phyloP scores from a whole-genome alignment of 805 yeast species.

The Maudiozyma pseudohumilis region DNA sequence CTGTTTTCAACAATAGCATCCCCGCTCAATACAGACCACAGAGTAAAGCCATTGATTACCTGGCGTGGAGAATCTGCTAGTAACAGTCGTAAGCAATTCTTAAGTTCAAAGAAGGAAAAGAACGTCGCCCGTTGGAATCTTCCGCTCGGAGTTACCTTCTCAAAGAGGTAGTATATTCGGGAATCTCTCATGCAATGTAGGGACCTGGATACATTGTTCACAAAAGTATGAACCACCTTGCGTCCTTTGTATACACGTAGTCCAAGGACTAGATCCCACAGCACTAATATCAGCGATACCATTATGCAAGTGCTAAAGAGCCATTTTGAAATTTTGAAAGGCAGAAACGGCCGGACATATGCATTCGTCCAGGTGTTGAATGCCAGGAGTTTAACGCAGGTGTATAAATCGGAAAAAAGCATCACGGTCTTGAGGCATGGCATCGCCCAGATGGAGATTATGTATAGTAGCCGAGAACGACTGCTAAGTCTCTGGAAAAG shows the following conservation, averaged over 20 bases:
- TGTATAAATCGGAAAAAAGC: constrained; percentile 65
- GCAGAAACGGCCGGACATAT: constrained; percentile 38
- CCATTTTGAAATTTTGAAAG: constrained; percentile 52
- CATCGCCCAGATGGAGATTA: constrained; percentile 21
- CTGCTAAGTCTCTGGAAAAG: constrained; percentile 16
- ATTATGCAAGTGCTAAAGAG: constrained; percentile 74
- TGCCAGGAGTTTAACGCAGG: constrained; percentile 64
- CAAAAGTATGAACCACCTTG: constrained; percentile 60
- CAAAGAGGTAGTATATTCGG: constrained; percentile 62
- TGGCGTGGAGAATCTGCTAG: constrained; percentile 85
- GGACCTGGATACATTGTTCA: constrained; percentile 52
- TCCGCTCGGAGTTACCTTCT: constrained; percentile 55
- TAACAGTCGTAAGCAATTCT: constrained; percentile 50
- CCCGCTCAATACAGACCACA: constrained; percentile 39
- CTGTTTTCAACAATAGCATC: not conserved
- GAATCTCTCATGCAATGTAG: constrained; percentile 49
- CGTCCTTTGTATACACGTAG: constrained; percentile 45
- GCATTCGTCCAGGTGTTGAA: constrained; percentile 58
- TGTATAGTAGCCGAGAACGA: constrained; percentile 16
- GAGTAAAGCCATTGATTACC: constrained; percentile 67
- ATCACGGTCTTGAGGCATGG: constrained; percentile 43
- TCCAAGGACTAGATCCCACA: constrained; percentile 52
- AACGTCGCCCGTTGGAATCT: constrained; percentile 61
- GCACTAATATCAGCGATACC: constrained; percentile 48
- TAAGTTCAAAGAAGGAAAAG: constrained; percentile 52